These are phyloP conservation scores for Cocos nucifera DNA, from an alignment of 176 grass and related monocot genomes.

Conservation along the genomic window DNA sequence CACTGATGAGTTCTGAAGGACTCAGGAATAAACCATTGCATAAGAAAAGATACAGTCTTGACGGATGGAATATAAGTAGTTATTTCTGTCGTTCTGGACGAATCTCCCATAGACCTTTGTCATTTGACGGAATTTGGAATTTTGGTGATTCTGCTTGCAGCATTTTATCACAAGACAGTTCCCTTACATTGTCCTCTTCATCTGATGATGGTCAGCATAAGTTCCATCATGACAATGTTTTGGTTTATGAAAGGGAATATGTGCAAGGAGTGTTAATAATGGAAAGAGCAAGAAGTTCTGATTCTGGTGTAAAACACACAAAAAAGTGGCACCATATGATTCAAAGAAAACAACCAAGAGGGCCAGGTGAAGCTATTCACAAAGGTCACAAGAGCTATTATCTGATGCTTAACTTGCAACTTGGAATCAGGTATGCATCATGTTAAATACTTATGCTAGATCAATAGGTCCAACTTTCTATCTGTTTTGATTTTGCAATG, in stretches of 20 bases:
- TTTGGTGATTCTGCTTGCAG: constrained; percentile 45
- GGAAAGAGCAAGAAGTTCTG: constrained; percentile 48
- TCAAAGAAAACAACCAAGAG: constrained; percentile 35
- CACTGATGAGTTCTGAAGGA: constrained; percentile 32
- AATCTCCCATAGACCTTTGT: constrained; percentile 66
- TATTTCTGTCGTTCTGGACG: constrained; percentile 37
- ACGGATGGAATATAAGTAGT: constrained; percentile 33
- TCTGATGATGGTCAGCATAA: constrained; percentile 28
- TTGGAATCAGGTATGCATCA: constrained; percentile 72
- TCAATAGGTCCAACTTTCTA: too few relatives aligned
- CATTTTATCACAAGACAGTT: constrained; percentile 32
- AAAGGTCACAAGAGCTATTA: constrained; percentile 95
- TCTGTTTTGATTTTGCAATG: too few relatives aligned
- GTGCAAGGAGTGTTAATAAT: constrained; percentile 83
- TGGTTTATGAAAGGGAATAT: constrained; percentile 78
- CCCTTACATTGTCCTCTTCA: constrained; percentile 31
- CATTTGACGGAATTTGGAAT: constrained; percentile 21
- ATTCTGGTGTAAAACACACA: constrained; percentile 34
- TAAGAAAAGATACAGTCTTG: constrained; percentile 34
- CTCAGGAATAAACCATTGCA: constrained; percentile 23
- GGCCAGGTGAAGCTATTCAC: constrained; percentile 85
- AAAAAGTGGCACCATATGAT: constrained; percentile 41
- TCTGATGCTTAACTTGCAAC: constrained; percentile 94
- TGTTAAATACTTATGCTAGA: too few relatives aligned
- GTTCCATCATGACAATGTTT: constrained; percentile 30